Evolutionary conservation across 345 rosid genomes (phyloP).

Genomic region (Durio zibethinus): DNA sequence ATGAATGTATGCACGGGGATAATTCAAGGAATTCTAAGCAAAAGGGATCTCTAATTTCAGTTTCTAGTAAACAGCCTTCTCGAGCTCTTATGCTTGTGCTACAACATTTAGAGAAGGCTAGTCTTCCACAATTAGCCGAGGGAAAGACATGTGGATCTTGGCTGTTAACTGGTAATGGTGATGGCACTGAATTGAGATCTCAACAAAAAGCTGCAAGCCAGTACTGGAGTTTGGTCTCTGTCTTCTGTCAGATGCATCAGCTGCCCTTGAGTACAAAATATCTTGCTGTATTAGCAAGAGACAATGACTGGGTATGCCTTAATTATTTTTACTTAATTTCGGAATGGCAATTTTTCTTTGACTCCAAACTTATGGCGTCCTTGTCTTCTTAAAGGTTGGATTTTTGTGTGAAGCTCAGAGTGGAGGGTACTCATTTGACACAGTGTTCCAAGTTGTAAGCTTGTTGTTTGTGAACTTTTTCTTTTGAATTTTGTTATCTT

Average conservation of each 20-base stretch:
- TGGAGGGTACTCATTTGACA: slow-evolving; percentile 88
- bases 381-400: slow-evolving; percentile 69
- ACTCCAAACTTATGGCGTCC: slow-evolving; percentile 21
- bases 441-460: slow-evolving; percentile 76
- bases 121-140: slow-evolving; percentile 62
- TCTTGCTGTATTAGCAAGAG: slow-evolving; percentile 85
- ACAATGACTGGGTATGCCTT: slow-evolving; percentile 90
- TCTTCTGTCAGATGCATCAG: slow-evolving; percentile 87
- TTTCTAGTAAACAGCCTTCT: slow-evolving; percentile 38
- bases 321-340: slow-evolving; percentile 11
- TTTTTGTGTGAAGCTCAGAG: slow-evolving; percentile 91
- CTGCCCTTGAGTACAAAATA: slow-evolving; percentile 90
- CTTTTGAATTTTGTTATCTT: slow-evolving; percentile 12
- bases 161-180: slow-evolving; percentile 81
- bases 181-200: slow-evolving; percentile 79
- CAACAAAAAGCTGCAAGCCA: slow-evolving; percentile 87
- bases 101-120: slow-evolving; percentile 92
- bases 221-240: slow-evolving; percentile 84
- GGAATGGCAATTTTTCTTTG: slow-evolving; percentile 9
- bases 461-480: not conserved
- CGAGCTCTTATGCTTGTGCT: slow-evolving; percentile 70
- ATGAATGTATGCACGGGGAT: slow-evolving; percentile 63
- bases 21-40: slow-evolving; percentile 36
- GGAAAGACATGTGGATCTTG: slow-evolving; percentile 90
- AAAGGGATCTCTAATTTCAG: slow-evolving; percentile 36